Base-by-base conservation (phyloP, 202 grass and related monocot species). In the Schoenoplectus tabernaemontani region DNA sequence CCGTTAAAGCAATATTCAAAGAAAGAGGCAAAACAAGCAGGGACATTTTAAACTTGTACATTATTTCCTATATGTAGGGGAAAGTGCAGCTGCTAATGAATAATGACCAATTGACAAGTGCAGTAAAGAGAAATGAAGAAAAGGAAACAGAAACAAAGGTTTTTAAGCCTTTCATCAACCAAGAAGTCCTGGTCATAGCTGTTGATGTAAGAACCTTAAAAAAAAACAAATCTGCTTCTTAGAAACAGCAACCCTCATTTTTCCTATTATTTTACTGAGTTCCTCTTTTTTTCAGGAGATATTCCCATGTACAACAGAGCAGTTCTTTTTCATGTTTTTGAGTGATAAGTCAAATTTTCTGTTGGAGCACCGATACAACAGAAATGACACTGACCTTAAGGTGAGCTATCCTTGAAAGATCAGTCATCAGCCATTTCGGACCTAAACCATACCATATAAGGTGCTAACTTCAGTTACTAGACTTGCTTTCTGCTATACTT, bases 381-480 rank as follows among this genome's bases (percentile, higher is more conserved):
- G 88, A 90, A 92, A 92, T 78, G 95, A 94, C 91, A 89, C 88
- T 74, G 64, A 94, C 82, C 83, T 98, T 54, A 90, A 87, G 74
- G 95, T 98, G 83, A 48, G 26, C 46, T 54, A 50, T 51, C 67
- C 67, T 72, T 73, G 17, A 73, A 13, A 1, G 46, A 32, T 47
- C 39, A 46, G n/a, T 46, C 46, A 70, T 20, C 65, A 2, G 65
- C 9, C n/a, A 47, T 64, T 82, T 85, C 80, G 70, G 72, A 38
- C 46, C 24, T 76, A 74, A 34, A 78, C 24, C 20, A 77, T 3
- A 82, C n/a, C 65, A 48, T 46, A 2, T 44, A 24, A 0, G 36
- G n/a, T 46, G 16, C 38, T 69, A 47, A 70, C 22, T 4, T 70
- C 10, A 46, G 41, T 47, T 47, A 63, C 57, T n/a, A 46, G 42